Evolutionary conservation across 495 filamentous ascomycete species (phyloP), one percentile per base, ranked within the genome.

Genomic region (Aspergillus biplanus): DNA sequence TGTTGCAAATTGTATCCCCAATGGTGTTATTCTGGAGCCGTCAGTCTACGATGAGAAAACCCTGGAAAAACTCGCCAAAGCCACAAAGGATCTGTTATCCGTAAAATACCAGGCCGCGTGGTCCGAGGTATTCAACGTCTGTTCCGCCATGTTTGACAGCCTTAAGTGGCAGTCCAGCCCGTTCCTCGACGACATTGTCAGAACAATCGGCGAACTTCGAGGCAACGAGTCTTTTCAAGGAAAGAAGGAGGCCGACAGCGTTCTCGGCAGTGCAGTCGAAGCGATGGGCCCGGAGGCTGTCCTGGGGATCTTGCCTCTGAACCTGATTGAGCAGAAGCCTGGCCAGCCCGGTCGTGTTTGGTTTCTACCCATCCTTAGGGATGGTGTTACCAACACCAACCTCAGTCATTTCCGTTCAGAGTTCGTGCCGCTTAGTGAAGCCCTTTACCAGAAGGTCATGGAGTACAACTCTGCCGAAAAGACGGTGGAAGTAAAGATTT

Each of bases 401-500:
- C 83, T 99, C 7, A 79, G 80, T 3, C 91, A 98, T 75, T 99
- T 99, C 81, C 89, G 85, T 63, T 78, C 83, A 15, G 90, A 94
- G 66, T 86, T 99, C 66, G 87, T 97, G 15, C 92, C 96, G 13
- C 74, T 99, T 44, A 97, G 93, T 71, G 91, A 97, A 69, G 78
- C 80, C 9, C 92, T 99, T 76, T 97, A 93, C 74, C 92, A 97
- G 72, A 88, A 85, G 62, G 90, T 97, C 16, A 79, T 96, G 44
- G 89, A 94, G 54, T 89, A 92, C 67, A 89, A 87, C 11, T 80
- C 84, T 4, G 85, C 85, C 7, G 89, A 92, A 71, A 97, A 96
- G 79, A 91, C 91, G 0, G 90, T 97, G 80, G 92, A 97, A 71
- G 86, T 91, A 68, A 99, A 99, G 81, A 96, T 99, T 62, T 98